Percentiles rank a stretch among this genome's conserved stretches.
phyloP scores from a whole-genome alignment of 2,329 filamentous ascomycete genomes.

The Aureobasidium lini region DNA sequence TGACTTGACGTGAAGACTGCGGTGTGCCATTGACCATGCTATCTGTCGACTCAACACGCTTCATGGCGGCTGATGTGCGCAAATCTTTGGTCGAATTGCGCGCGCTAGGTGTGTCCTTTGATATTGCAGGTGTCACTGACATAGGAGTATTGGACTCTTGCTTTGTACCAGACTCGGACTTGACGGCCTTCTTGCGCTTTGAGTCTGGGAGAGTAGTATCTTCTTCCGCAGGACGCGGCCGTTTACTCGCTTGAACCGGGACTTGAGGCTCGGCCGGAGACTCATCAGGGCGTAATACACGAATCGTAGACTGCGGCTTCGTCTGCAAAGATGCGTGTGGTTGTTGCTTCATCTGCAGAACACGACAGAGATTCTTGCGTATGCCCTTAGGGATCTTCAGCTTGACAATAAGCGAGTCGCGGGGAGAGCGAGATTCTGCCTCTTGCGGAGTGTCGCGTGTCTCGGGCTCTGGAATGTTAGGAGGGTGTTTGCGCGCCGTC shows the following conservation, averaged over 20 bases:
- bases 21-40: slow-evolving; percentile 12
- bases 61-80: slow-evolving; percentile 19
- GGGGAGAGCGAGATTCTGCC: not conserved
- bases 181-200: slow-evolving; percentile 21
- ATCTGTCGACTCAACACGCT: slow-evolving; percentile 15
- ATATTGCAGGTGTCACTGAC: not conserved
- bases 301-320: slow-evolving; percentile 10
- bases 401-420: slow-evolving; percentile 2
- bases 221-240: slow-evolving; percentile 11
- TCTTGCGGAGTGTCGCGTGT: slow-evolving; percentile 11
- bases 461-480: not conserved
- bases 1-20: slow-evolving; percentile 9
- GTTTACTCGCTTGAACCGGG: slow-evolving; percentile 11
- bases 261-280: not conserved
- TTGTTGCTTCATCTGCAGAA: slow-evolving; percentile 11
- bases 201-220: slow-evolving; percentile 17
- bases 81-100: slow-evolving; percentile 21
- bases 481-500: not conserved
- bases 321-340: not conserved
- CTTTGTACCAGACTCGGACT: not conserved
- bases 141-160: not conserved
- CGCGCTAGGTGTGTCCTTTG: slow-evolving; percentile 21
- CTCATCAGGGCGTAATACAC: slow-evolving; percentile 9
- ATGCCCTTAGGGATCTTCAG: slow-evolving; percentile 15
- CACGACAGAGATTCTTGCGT: slow-evolving; percentile 10